Conservation (phyloP, 2,329 filamentous ascomycete species). For the Colletotrichum navitas region DNA sequence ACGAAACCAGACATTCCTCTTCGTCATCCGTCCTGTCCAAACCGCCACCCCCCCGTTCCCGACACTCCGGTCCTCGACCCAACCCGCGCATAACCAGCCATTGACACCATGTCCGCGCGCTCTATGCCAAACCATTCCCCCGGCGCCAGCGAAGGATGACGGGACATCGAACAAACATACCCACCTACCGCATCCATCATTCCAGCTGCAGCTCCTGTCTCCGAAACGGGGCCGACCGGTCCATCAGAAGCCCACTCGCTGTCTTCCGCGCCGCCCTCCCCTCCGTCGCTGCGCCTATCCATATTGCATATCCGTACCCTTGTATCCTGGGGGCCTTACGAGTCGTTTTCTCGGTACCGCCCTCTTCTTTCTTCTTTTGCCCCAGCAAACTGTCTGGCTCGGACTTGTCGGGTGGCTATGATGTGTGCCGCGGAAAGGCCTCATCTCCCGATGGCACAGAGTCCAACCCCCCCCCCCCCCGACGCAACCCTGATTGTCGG, state of each 20-base stretch:
- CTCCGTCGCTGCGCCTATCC: slow-evolving; percentile 1
- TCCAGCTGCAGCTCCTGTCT: slow-evolving; percentile 21
- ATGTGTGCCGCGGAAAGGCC: neutral
- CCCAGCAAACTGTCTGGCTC: slow-evolving; percentile 15
- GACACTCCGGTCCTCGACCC: slow-evolving; percentile 26
- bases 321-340: neutral
- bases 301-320: neutral
- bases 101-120: slow-evolving; percentile 17
- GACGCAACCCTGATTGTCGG: neutral
- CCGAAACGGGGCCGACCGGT: neutral
- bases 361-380: neutral
- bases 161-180: slow-evolving; percentile 1
- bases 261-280: neutral
- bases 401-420: neutral
- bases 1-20: neutral
- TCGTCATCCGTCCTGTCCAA: neutral
- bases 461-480: neutral
- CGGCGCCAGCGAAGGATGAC: slow-evolving; percentile 24
- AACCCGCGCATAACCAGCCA: slow-evolving; percentile 18
- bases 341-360: neutral
- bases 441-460: neutral
- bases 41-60: slow-evolving; percentile 16
- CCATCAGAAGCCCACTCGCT: neutral
- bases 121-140: slow-evolving; percentile 30
- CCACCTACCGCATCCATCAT: slow-evolving; percentile 16